phyloP scores from a whole-genome alignment of 2,329 filamentous ascomycete genomes.

The Fusarium tuaranense region DNA sequence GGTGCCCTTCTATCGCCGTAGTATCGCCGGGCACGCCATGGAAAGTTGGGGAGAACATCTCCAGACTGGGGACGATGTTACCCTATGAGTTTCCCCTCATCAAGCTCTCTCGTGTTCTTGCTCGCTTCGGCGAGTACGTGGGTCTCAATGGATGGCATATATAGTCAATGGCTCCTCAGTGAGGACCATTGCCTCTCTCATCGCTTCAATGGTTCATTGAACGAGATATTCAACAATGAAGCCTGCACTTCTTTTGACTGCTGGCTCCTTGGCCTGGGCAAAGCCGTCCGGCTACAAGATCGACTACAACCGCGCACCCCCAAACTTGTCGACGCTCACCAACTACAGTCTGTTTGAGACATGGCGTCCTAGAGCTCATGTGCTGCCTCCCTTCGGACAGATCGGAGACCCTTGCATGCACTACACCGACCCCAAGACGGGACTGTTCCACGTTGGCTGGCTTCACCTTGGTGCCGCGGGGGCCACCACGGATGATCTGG shows the following conservation, averaged over 20 bases:
- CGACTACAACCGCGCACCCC: slow-evolving; percentile 52
- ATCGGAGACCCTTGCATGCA: slow-evolving; percentile 60
- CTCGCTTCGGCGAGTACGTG: slow-evolving; percentile 19
- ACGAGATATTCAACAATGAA: slow-evolving; percentile 23
- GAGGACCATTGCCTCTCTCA: background rate
- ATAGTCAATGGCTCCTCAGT: slow-evolving; percentile 11
- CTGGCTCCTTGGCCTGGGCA: slow-evolving; percentile 31
- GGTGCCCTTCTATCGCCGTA: slow-evolving; percentile 22
- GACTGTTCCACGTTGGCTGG: slow-evolving; percentile 58
- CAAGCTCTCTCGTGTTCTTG: slow-evolving; percentile 22
- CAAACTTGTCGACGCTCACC: slow-evolving; percentile 53
- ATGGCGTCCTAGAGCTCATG: slow-evolving; percentile 52
- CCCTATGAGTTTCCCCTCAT: slow-evolving; percentile 6
- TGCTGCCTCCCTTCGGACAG: slow-evolving; percentile 53
- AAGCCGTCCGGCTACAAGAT: slow-evolving; percentile 34
- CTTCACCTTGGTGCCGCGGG: slow-evolving; percentile 52
- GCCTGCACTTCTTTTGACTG: slow-evolving; percentile 23
- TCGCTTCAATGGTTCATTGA: background rate
- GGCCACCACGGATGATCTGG: slow-evolving; percentile 56
- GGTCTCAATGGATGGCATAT: slow-evolving; percentile 19
- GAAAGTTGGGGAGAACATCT: background rate
- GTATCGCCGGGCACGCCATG: slow-evolving; percentile 28
- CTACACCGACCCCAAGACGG: slow-evolving; percentile 57
- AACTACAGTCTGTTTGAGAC: slow-evolving; percentile 51
- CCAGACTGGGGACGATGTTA: slow-evolving; percentile 29